phyloP scores from a whole-genome alignment of 2,329 filamentous ascomycete species.

The Scedosporium dehoogii region DNA sequence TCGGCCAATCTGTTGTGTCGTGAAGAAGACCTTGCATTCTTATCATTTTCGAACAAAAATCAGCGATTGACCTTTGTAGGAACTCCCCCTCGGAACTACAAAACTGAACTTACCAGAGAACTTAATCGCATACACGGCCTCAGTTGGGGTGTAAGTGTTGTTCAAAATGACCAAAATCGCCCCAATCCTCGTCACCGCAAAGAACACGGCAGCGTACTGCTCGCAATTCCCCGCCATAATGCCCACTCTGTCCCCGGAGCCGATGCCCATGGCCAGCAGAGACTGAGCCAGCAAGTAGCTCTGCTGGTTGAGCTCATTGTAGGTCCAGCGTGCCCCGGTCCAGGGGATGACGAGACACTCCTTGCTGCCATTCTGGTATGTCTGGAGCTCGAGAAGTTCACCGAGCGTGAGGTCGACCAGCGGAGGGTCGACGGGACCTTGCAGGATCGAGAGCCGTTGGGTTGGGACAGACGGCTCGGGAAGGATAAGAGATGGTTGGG shows the following conservation, averaged over 20 bases:
- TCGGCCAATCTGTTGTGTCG: constrained; percentile 57
- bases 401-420: constrained; percentile 63
- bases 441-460: constrained; percentile 47
- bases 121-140: constrained; percentile 60
- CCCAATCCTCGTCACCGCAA: constrained; percentile 57
- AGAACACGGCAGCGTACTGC: constrained; percentile 71
- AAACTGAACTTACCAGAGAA: constrained; percentile 48
- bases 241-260: constrained; percentile 59
- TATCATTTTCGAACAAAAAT: constrained; percentile 16
- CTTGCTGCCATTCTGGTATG: constrained; percentile 50
- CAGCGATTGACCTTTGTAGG: not conserved
- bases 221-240: constrained; percentile 73
- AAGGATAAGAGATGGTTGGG: constrained; percentile 15
- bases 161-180: constrained; percentile 68
- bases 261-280: constrained; percentile 55
- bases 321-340: constrained; percentile 67
- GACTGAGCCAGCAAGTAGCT: constrained; percentile 54
- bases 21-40: constrained; percentile 67
- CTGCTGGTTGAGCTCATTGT: constrained; percentile 53
- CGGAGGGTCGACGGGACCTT: constrained; percentile 58
- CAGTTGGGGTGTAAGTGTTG: constrained; percentile 69
- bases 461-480: constrained; percentile 19
- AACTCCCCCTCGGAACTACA: not conserved
- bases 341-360: constrained; percentile 67
- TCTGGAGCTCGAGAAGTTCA: constrained; percentile 63